These are phyloP conservation scores for Epicoccum nigrum DNA, from an alignment of 2,329 filamentous ascomycete genomes.

Conservation along the genomic window DNA sequence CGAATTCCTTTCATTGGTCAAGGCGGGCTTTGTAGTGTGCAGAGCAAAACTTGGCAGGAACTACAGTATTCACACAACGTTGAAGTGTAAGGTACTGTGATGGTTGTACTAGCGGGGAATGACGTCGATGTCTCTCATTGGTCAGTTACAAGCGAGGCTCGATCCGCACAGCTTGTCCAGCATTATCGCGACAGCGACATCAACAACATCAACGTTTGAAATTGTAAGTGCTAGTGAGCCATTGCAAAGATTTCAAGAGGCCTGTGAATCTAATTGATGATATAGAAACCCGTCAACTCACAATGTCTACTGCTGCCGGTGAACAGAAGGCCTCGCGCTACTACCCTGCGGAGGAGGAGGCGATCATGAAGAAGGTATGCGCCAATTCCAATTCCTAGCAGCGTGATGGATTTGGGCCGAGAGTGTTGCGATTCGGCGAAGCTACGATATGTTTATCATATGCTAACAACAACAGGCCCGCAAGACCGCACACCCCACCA, in stretches of 20 bases:
- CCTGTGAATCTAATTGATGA: slow-evolving; percentile 4
- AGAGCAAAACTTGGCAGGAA: too few relatives aligned
- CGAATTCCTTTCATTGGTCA: too few relatives aligned
- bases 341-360: slow-evolving; percentile 94
- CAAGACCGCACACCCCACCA: slow-evolving; percentile 88
- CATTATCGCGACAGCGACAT: slow-evolving; percentile 29
- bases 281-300: slow-evolving; percentile 8
- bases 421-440: neutral
- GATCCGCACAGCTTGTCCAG: slow-evolving; percentile 23
- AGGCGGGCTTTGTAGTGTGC: too few relatives aligned
- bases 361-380: slow-evolving; percentile 92
- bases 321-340: slow-evolving; percentile 91
- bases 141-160: slow-evolving; percentile 17
- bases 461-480: slow-evolving; percentile 69
- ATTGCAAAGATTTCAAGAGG: neutral
- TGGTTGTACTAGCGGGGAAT: neutral
- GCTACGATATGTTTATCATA: slow-evolving; percentile 1
- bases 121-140: slow-evolving; percentile 10
- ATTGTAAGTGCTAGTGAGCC: neutral
- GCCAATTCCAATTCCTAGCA: neutral
- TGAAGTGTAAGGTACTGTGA: too few relatives aligned
- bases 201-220: slow-evolving; percentile 16
- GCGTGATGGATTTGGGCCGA: neutral
- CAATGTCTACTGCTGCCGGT: slow-evolving; percentile 29
- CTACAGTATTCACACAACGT: too few relatives aligned